These are phyloP conservation scores for Graphium sp. DNA, from an alignment of 2,329 filamentous ascomycete genomes.

Conservation along the genomic window DNA sequence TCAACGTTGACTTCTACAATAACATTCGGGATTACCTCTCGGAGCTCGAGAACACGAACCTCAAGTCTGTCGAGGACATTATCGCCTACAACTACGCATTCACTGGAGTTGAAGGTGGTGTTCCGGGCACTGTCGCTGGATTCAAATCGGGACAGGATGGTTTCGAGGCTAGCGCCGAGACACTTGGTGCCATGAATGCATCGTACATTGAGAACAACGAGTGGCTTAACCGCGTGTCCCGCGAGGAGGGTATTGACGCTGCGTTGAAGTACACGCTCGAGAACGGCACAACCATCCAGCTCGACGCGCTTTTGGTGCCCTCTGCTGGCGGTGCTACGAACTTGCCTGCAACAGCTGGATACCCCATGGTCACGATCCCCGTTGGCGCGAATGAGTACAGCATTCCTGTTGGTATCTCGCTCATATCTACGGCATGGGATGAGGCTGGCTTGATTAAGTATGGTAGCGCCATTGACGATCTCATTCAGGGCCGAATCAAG, in stretches of 20 bases:
- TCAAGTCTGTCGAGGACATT: constrained; percentile 46
- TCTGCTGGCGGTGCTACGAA: constrained; percentile 48
- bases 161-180: constrained; percentile 45
- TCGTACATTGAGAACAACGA: constrained; percentile 48
- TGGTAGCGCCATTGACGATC: constrained; percentile 45
- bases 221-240: constrained; percentile 46
- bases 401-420: constrained; percentile 43
- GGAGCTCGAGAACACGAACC: constrained; percentile 42
- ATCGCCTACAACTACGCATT: constrained; percentile 48
- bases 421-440: constrained; percentile 42
- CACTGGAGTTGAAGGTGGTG: constrained; percentile 49
- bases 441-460: constrained; percentile 41
- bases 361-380: constrained; percentile 55
- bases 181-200: constrained; percentile 42
- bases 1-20: constrained; percentile 17
- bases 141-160: constrained; percentile 57
- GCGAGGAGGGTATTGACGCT: constrained; percentile 52
- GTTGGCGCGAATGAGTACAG: constrained; percentile 36
- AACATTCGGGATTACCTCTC: constrained; percentile 45
- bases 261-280: constrained; percentile 32
- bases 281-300: constrained; percentile 13
- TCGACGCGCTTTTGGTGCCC: constrained; percentile 52
- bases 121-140: constrained; percentile 37
- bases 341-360: constrained; percentile 58
- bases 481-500: constrained; percentile 11